These are phyloP conservation scores for Lithohypha guttulata DNA, from an alignment of 2,329 filamentous ascomycete genomes.

Conservation along the genomic window DNA sequence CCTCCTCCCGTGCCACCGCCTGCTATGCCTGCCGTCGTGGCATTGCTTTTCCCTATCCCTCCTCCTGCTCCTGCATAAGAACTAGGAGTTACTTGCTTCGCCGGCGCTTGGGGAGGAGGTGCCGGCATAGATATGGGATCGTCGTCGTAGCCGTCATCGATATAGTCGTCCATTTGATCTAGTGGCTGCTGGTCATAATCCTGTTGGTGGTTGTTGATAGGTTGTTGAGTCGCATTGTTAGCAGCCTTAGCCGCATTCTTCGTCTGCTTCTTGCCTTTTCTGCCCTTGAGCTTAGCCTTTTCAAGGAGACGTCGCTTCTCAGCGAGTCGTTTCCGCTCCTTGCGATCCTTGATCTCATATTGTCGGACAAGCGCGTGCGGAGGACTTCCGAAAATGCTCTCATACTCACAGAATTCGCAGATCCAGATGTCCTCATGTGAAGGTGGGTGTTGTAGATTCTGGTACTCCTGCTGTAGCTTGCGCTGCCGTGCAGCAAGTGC, in stretches of 20 bases:
- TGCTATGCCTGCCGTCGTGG: constrained; percentile 15
- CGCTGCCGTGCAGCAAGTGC: constrained; percentile 65
- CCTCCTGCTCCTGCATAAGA: constrained; percentile 14
- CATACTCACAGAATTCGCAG: constrained; percentile 97
- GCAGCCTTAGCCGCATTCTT: constrained; percentile 51
- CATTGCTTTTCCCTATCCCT: constrained; percentile 7
- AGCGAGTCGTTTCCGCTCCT: constrained; percentile 70
- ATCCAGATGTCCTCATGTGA: constrained; percentile 72
- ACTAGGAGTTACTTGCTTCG: constrained; percentile 14
- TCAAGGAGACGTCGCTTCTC: constrained; percentile 76
- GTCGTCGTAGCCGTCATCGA: constrained; percentile 41
- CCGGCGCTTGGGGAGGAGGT: constrained; percentile 27
- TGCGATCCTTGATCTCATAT: constrained; percentile 90
- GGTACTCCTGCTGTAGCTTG: constrained; percentile 63
- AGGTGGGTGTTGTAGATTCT: constrained; percentile 65
- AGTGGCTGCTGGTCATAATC: constrained; percentile 31
- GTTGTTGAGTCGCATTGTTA: constrained; percentile 26
- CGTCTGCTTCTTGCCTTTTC: constrained; percentile 74
- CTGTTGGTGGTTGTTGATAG: constrained; percentile 29
- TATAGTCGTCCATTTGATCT: constrained; percentile 39
- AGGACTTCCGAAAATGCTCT: constrained; percentile 81
- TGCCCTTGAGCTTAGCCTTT: constrained; percentile 86
- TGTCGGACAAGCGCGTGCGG: constrained; percentile 76
- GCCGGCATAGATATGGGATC: constrained; percentile 33
- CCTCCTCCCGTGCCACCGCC: constrained; percentile 4